Evolutionary conservation across 331 rosid species (phyloP), one percentile per base, ranked within the genome.

Genomic region (Cydonia oblonga): DNA sequence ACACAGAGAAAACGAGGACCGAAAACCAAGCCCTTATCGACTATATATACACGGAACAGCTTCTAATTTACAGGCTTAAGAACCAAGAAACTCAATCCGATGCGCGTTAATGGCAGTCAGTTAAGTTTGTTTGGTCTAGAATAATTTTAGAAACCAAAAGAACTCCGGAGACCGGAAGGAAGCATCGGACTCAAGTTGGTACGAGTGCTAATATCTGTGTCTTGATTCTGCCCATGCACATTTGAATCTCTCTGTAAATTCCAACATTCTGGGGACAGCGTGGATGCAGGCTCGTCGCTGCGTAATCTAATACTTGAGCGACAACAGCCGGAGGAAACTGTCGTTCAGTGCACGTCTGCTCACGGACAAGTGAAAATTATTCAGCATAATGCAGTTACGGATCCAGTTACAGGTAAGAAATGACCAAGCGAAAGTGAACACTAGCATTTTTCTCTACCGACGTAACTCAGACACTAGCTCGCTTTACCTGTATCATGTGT

Each of bases 271-370:
- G 86, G 18, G 87, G 82, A 58, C 86, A 83, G 70, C 83, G 76
- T 1, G 93, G 97, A 73, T 77, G 84, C 76, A 91, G 76, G 54
- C 91, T 86, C 71, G 83, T 76, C 4, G 81, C 90, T 8, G 96
- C 97, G 25, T 88, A 78, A 79, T 89, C 96, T 63, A 91, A 60
- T 56, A 87, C 88, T 81, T 81, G 91, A 42, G 91, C 90, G 68
- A 91, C 97, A 42, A 78, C 96, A 3, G 85, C 86, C 1, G 91
- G 92, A 59, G 96, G 87, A 76, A 78, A 91, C 57, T 87, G 97
- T 49, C 86, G 80, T 79, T 89, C 88, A n/a, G 86, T 87, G 80
- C 93, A 91, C 8, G 84, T 87, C 96, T 91, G 88, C 85, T 69
- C 49, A 49, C 16, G 49, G 49, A 46, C 33, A 65, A 38, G 44